A percentile compares a stretch with the other conserved stretches of the same genome.
Evolutionary conservation across 2,329 filamentous ascomycete species (phyloP).

Genomic region (Myotisia sp.): DNA sequence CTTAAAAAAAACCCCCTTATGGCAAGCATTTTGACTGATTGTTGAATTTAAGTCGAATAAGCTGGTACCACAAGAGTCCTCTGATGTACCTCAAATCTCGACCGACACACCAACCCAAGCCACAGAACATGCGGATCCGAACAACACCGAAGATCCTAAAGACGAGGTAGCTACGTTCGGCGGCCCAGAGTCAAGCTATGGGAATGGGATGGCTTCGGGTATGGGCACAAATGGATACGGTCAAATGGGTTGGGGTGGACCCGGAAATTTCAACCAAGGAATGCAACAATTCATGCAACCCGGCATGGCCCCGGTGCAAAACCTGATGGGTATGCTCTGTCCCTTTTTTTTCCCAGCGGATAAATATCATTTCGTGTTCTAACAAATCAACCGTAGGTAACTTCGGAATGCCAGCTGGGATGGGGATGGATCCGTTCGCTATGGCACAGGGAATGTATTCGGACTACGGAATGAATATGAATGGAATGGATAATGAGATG

Average conservation of each 20-base stretch:
- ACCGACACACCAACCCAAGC: no score
- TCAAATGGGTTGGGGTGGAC: constrained; percentile 46
- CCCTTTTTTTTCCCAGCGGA: neutral
- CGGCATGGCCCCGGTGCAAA: constrained; percentile 47
- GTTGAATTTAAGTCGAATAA: no score
- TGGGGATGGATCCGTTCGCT: constrained; percentile 58
- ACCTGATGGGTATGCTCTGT: constrained; percentile 69
- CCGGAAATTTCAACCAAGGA: constrained; percentile 49
- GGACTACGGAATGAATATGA: constrained; percentile 58
- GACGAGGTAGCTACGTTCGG: no score
- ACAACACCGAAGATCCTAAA: no score
- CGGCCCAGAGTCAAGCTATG: neutral
- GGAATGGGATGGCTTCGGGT: constrained; percentile 28
- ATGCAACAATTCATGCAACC: constrained; percentile 53
- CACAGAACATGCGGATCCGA: no score
- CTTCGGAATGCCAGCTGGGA: constrained; percentile 41
- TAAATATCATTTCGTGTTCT: neutral
- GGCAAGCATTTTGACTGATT: no score
- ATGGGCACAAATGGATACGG: constrained; percentile 38
- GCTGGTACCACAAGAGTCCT: no score
- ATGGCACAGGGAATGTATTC: constrained; percentile 37
- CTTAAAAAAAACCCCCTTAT: no score
- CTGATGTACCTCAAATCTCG: no score
- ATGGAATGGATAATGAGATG: constrained; percentile 64
- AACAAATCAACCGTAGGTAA: constrained; percentile 1